Evolutionary conservation across 805 yeast species (phyloP).

Genomic region (Barnettozyma sp.): DNA sequence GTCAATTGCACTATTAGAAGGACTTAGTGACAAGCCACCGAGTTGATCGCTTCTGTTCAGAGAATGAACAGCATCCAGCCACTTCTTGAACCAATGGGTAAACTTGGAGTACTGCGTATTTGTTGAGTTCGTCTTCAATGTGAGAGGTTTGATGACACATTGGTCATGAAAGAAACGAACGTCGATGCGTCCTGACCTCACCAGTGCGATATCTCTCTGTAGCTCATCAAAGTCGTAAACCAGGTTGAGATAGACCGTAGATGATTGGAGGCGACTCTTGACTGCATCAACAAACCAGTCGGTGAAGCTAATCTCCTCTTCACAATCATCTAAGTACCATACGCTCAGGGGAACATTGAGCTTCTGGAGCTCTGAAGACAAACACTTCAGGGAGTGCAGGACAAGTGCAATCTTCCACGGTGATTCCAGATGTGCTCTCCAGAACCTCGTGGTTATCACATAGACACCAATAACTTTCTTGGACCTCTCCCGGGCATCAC

Average conservation of each 20-base stretch:
- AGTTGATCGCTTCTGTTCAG: constrained; percentile 11
- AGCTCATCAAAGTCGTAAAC: constrained; percentile 33
- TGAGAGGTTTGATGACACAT: constrained; percentile 37
- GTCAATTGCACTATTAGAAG: constrained; percentile 10
- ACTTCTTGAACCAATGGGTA: constrained; percentile 42
- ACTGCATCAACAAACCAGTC: constrained; percentile 22
- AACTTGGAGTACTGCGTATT: constrained; percentile 41
- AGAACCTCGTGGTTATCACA: constrained; percentile 34
- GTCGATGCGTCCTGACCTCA: constrained; percentile 12
- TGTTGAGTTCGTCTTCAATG: constrained; percentile 31
- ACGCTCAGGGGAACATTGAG: constrained; percentile 33
- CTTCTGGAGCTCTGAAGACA: constrained; percentile 27
- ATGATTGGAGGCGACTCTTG: constrained; percentile 9
- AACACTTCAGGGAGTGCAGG: constrained; percentile 27
- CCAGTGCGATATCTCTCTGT: constrained; percentile 25
- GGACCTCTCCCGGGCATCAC: constrained; percentile 25
- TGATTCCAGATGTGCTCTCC: constrained; percentile 37
- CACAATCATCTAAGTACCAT: constrained; percentile 20
- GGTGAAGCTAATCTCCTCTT: constrained; percentile 10
- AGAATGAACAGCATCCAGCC: constrained; percentile 32
- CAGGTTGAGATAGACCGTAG: constrained; percentile 25
- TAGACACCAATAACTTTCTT: constrained; percentile 36
- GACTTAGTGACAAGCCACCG: not conserved
- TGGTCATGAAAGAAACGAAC: constrained; percentile 32
- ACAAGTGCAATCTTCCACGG: constrained; percentile 37